Base-by-base conservation (phyloP, 192 early-diverging fungal species). In the Mortierella claussenii region DNA sequence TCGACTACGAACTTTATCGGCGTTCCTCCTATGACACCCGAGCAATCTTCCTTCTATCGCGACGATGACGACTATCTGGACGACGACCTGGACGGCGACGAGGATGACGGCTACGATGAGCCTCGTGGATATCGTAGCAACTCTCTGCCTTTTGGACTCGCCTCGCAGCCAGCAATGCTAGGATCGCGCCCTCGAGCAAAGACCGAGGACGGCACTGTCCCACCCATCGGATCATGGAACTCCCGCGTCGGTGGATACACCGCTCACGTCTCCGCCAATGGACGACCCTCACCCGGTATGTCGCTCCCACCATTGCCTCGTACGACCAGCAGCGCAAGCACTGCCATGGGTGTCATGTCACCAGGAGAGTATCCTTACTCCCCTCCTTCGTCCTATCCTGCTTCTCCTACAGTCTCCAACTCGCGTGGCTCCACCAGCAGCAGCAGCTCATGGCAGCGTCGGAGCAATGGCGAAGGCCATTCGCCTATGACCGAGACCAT, bases 381-480 rank as follows among this genome's bases (percentile, higher is more conserved):
- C 3, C 84, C 87, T 26, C 86, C 86, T 17, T 82, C 82, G 27
- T 88, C 87, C 13, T 81, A 85, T 34, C 87, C 85, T 47, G 80
- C 80, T 13, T 88, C 87, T 32, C 85, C 85, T 20, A 83, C 82
- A 37, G 45, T 88, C 81, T 62, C 81, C 56, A 80, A 68, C 31
- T 60, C 83, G 31, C 60, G 82, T 27, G 48, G 82, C 18, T 61
- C 79, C 31, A 79, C 76, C 7, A 78, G 78, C 31, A 79, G 71
- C 52, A 81, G 62, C 24, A 68, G 60, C 52, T 68, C 65, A 32
- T 80, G 79, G 75, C 70, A 79, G 57, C 67, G 83, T 44, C 62
- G 71, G n/a, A 78, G 86, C 43, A 70, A 71, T 28, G 80, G 83
- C 24, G 79, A 84, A 24, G 60, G 63, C 15, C 76, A 79, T 27